Evolutionary conservation across 768 basidiomycete genomes (phyloP).

Genomic region (Mycena epipterygia): DNA sequence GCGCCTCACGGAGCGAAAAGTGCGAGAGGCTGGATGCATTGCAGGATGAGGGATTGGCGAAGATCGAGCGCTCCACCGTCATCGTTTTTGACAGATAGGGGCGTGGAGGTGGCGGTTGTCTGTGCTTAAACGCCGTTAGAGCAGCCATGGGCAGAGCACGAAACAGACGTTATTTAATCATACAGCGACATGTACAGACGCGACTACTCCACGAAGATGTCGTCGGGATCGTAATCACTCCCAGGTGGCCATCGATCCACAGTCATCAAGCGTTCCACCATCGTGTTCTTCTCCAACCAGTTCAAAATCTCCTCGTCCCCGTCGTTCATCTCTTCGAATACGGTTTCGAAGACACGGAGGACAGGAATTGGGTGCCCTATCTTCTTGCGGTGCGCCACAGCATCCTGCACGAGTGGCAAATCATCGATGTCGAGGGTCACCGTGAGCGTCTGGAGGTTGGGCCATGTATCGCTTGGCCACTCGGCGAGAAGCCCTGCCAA

Average conservation of each 20-base stretch:
- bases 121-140: too few species aligned
- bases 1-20: too few species aligned
- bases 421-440: conserved; percentile 24
- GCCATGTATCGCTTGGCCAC: conserved; percentile 25
- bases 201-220: too few species aligned
- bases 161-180: too few species aligned
- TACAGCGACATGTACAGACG: too few species aligned
- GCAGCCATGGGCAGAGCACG: too few species aligned
- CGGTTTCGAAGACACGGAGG: conserved; percentile 2
- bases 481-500: conserved; percentile 21
- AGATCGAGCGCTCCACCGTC: too few species aligned
- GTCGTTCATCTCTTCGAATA: conserved; percentile 20
- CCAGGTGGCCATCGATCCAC: conserved; percentile 34
- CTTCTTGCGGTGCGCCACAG: conserved; percentile 23
- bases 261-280: conserved; percentile 10
- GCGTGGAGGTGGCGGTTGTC: too few species aligned
- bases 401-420: conserved; percentile 15
- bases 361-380: conserved; percentile 18
- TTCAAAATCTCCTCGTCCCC: conserved; percentile 24
- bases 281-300: conserved; percentile 26
- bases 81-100: too few species aligned
- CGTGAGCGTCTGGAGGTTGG: conserved; percentile 24
- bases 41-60: too few species aligned
- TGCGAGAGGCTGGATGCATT: too few species aligned
- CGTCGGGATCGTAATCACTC: conserved; percentile 34